Percentiles rank a stretch among this genome's conserved stretches.
These are phyloP conservation scores for Quillaja saponaria DNA, from an alignment of 306 rosid genomes.

Conservation along the genomic window DNA sequence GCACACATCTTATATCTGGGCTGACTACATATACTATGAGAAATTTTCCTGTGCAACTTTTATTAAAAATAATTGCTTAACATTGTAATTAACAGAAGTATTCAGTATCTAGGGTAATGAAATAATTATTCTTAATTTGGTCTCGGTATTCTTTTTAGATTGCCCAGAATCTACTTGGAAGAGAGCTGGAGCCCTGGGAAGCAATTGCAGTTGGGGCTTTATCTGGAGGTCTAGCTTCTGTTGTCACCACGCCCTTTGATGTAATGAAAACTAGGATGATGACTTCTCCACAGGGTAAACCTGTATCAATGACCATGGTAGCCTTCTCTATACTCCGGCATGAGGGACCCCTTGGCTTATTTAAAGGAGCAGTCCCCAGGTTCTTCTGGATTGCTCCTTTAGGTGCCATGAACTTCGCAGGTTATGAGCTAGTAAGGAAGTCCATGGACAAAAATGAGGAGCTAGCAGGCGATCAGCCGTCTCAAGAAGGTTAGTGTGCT, in stretches of 20 bases:
- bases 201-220: conserved; percentile 91
- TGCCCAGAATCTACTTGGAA: conserved; percentile 64
- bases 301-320: conserved; percentile 71
- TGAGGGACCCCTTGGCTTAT: conserved; percentile 91
- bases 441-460: conserved; percentile 87
- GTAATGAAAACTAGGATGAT: conserved; percentile 99
- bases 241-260: conserved; percentile 91
- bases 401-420: conserved; percentile 99
- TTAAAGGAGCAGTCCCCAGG: conserved; percentile 94
- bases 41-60: not conserved
- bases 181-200: conserved; percentile 96
- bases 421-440: conserved; percentile 90
- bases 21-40: not conserved
- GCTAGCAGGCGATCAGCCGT: conserved; percentile 38
- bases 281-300: conserved; percentile 78
- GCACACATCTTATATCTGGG: too few species aligned
- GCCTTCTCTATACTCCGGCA: conserved; percentile 75
- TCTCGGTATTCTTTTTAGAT: conserved; percentile 45
- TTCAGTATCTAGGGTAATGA: not conserved
- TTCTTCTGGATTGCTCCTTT: conserved; percentile 98
- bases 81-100: not conserved
- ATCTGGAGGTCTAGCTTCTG: conserved; percentile 97
- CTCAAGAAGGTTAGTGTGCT: conserved; percentile 48
- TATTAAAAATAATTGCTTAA: not conserved
- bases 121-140: not conserved